phyloP scores from a whole-genome alignment of 352 stramenopile species.

The Thraustochytrium aureum region DNA sequence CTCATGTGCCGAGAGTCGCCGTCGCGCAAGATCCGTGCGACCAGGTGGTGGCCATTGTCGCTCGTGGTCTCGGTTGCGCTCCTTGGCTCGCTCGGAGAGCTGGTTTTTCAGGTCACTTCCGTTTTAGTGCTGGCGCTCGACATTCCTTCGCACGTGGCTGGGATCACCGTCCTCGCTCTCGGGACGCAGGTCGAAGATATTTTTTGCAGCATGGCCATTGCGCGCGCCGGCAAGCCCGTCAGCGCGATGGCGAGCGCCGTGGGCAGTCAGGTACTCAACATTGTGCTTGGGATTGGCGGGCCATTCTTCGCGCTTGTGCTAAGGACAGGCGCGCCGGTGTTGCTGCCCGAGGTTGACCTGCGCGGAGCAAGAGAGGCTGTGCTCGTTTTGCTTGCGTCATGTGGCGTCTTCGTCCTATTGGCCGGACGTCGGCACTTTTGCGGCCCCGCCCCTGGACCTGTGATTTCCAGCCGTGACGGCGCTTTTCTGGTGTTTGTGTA shows the following conservation, averaged over 20 bases:
- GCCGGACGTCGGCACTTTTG: not conserved
- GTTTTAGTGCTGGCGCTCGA: not conserved
- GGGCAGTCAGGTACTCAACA: conserved; percentile 76
- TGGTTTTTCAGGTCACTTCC: not conserved
- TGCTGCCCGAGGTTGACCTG: not conserved
- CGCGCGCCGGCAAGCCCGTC: conserved; percentile 70
- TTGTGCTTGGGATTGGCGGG: conserved; percentile 69
- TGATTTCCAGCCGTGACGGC: not conserved
- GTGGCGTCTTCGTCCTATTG: not conserved
- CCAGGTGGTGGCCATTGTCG: not conserved
- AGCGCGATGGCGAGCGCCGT: conserved; percentile 76
- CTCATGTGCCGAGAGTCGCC: too few relatives aligned
- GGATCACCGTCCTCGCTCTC: conserved; percentile 71
- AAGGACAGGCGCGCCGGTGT: not conserved
- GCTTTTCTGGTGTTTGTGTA: not conserved
- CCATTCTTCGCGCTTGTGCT: conserved; percentile 63
- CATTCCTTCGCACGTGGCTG: conserved; percentile 58
- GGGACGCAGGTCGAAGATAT: conserved; percentile 73
- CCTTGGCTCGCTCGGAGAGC: not conserved
- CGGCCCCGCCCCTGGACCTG: not conserved
- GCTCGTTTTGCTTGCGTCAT: not conserved
- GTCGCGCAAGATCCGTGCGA: not conserved
- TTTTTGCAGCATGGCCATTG: conserved; percentile 71
- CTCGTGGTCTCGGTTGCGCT: not conserved
- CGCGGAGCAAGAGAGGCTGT: not conserved